Evolutionary conservation across 2,329 filamentous ascomycete genomes (phyloP).

Genomic region (Volutella citrinella): DNA sequence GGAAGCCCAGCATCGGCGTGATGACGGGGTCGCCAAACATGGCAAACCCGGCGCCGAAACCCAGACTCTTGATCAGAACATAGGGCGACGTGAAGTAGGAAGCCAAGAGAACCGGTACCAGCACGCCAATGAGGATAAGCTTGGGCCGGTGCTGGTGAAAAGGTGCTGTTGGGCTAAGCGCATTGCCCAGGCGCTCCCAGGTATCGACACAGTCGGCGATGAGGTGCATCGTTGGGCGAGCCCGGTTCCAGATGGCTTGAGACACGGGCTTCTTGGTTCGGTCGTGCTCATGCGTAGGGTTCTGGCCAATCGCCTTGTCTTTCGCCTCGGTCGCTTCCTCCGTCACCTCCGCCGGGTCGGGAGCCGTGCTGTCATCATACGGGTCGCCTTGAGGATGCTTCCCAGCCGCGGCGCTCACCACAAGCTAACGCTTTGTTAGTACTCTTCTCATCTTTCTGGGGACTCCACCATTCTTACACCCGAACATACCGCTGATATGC

Average conservation of each 20-base stretch:
- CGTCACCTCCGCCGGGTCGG: conserved; percentile 44
- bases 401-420: conserved; percentile 71
- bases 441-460: not conserved
- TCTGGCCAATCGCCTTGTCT: conserved; percentile 43
- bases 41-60: conserved; percentile 66
- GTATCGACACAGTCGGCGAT: conserved; percentile 47
- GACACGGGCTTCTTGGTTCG: conserved; percentile 79
- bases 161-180: conserved; percentile 60
- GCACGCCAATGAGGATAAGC: conserved; percentile 49
- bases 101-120: conserved; percentile 49
- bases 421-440: conserved; percentile 46
- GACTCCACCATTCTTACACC: conserved; percentile 21
- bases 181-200: conserved; percentile 51
- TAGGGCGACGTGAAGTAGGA: conserved; percentile 57
- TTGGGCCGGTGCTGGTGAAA: conserved; percentile 55
- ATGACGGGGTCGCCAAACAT: conserved; percentile 82
- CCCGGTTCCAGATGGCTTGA: conserved; percentile 72
- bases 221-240: conserved; percentile 66
- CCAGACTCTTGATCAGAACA: conserved; percentile 61
- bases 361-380: conserved; percentile 49
- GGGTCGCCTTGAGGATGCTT: conserved; percentile 70
- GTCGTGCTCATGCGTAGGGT: conserved; percentile 49
- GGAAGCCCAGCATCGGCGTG: conserved; percentile 51
- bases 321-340: conserved; percentile 38
- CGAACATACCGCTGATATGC: conserved; percentile 47